Evolutionary conservation across 495 filamentous ascomycete genomes (phyloP).

Genomic region (Xylaria telfairii): DNA sequence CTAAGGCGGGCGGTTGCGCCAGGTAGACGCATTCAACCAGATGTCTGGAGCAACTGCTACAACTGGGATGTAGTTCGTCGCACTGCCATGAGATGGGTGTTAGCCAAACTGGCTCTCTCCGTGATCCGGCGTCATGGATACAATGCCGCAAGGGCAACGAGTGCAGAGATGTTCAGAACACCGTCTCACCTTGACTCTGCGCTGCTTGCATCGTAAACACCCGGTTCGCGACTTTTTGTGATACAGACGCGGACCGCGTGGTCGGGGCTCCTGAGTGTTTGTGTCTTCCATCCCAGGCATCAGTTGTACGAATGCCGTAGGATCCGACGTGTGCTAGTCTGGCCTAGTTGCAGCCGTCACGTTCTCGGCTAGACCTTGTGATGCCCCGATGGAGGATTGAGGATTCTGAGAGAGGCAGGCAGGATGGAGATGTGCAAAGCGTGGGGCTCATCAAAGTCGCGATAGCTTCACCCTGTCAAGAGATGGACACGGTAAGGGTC

Average conservation of each 20-base stretch:
- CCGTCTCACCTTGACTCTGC: slow-evolving; percentile 44
- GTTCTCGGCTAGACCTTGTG: slow-evolving; percentile 3
- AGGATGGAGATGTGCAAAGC: neutral
- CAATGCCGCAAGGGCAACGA: neutral
- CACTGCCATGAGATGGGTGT: slow-evolving; percentile 38
- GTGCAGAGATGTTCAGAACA: neutral
- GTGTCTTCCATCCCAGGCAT: slow-evolving; percentile 16
- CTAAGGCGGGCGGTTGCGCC: slow-evolving; percentile 9
- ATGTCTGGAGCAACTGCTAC: slow-evolving; percentile 47
- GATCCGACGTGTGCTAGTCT: slow-evolving; percentile 17
- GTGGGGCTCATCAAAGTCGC: neutral
- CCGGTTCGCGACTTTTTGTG: slow-evolving; percentile 46
- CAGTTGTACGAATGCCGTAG: slow-evolving; percentile 21
- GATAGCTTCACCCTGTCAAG: neutral
- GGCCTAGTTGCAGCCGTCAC: slow-evolving; percentile 16
- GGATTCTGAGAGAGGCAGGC: neutral
- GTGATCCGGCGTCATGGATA: neutral
- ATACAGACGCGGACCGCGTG: slow-evolving; percentile 40
- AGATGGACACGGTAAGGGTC: neutral
- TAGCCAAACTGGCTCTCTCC: slow-evolving; percentile 20
- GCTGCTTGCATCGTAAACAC: slow-evolving; percentile 44
- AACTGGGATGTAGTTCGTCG: slow-evolving; percentile 46
- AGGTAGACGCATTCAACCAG: slow-evolving; percentile 45
- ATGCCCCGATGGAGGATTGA: neutral
- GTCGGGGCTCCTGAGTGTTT: slow-evolving; percentile 29